Conservation (phyloP, 257 asterid genomes). For the Parsonsia alboflavescens region DNA sequence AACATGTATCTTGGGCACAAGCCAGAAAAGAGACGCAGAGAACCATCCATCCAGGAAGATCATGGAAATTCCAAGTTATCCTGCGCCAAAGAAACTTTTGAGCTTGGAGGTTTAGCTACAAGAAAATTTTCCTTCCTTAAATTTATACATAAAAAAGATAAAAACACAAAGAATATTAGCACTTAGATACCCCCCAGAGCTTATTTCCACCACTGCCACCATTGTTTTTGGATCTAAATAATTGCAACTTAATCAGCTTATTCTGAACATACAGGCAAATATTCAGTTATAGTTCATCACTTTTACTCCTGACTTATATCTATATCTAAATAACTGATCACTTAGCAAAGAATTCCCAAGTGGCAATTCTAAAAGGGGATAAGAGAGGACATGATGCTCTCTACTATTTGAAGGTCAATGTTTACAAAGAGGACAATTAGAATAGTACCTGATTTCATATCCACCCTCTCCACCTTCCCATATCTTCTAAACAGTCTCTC, state of each 20-base stretch:
- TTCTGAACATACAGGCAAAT: not conserved
- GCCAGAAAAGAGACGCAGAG: conserved; percentile 90
- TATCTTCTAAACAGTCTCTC: conserved; percentile 83
- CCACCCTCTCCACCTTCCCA: conserved; percentile 92
- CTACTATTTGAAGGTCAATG: not conserved
- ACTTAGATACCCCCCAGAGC: not conserved
- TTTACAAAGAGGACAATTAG: conserved; percentile 2
- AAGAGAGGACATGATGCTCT: not conserved
- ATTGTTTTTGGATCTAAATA: not conserved
- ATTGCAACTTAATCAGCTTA: not conserved
- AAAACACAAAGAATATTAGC: conserved; percentile 19
- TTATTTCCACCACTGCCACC: not conserved
- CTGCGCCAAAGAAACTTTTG: conserved; percentile 99
- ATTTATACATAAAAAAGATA: conserved; percentile 26
- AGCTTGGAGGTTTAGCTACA: conserved; percentile 60
- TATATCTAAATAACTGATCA: not conserved
- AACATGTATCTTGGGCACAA: conserved; percentile 81
- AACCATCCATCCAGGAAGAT: conserved; percentile 90
- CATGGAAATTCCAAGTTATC: conserved; percentile 87
- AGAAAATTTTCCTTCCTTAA: conserved; percentile 30
- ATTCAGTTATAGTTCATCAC: not conserved
- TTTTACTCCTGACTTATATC: not conserved
- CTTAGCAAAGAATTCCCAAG: not conserved
- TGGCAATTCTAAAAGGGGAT: not conserved
- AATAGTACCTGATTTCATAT: conserved; percentile 76